phyloP scores from a whole-genome alignment of 208 protist genomes.

The Acanthamoeba triangularis region DNA sequence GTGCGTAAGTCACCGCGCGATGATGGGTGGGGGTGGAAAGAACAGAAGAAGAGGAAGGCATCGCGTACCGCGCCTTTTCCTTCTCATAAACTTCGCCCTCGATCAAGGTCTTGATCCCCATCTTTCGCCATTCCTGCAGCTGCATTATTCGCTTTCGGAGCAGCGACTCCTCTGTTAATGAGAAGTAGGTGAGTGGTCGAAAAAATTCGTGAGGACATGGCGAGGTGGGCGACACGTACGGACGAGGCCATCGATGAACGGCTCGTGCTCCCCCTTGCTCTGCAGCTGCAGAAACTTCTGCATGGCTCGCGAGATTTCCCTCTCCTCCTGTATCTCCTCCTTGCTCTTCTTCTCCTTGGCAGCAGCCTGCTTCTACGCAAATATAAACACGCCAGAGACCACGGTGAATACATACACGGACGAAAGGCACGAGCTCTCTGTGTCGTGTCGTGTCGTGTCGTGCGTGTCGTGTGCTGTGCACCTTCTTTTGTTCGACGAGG shows the following conservation, averaged over 20 bases:
- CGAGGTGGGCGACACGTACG: not conserved
- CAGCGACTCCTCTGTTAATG: not conserved
- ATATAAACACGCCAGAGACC: not conserved
- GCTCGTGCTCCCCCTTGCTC: not conserved
- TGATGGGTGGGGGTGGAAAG: not conserved
- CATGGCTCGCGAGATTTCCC: not conserved
- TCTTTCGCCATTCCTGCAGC: conserved; percentile 59
- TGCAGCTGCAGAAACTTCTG: conserved; percentile 48
- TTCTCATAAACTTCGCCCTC: conserved; percentile 45
- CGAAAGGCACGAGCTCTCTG: too few species aligned
- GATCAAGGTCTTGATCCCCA: conserved; percentile 21
- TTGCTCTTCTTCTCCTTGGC: conserved; percentile 17
- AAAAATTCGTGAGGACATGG: not conserved
- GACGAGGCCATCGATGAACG: conserved; percentile 14
- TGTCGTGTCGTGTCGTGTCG: too few species aligned
- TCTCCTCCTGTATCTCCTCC: conserved; percentile 19
- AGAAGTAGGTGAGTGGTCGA: too few species aligned
- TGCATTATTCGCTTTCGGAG: conserved; percentile 61
- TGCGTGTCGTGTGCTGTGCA: not conserved
- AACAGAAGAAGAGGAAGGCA: not conserved
- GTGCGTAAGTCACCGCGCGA: not conserved
- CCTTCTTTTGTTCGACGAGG: conserved; percentile 31
- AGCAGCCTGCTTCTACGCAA: not conserved
- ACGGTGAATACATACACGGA: not conserved
- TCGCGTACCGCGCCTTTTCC: conserved; percentile 1